Base-by-base conservation (phyloP, 805 yeast species). In the Candida endomychidarum region DNA sequence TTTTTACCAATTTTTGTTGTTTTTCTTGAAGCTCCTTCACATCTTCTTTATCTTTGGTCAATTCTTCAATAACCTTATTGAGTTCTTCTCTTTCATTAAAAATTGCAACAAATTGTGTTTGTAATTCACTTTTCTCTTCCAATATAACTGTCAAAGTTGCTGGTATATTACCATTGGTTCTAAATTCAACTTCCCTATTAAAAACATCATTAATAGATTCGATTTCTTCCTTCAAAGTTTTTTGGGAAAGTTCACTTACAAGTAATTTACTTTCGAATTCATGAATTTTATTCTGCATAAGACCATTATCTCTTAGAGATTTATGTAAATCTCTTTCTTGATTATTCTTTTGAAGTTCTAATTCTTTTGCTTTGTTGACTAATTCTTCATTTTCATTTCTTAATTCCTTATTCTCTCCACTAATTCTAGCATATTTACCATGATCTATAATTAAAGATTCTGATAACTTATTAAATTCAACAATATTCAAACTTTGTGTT, bases 331-430 rank as follows among this genome's bases (percentile, higher is more conserved):
- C 32, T n/a, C 5, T 16, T 25, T 16, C 25, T n/a, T 14, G 14
- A 3, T 15, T 12, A 35, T 8, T 9, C 14, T 16, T 3, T 10
- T 20, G 14, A 20, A 24, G 18, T 26, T 25, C 38, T 19, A 10
- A 25, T 9, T 15, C 21, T 15, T 11, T 10, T 15, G 7, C 16
- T 26, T 12, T 5, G n/a, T n/a, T n/a, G n/a, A n/a, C n/a, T n/a
- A 5, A 5, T 11, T 33, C 21, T 18, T 34, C 26, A 30, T 29
- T 38, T 36, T 37, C 42, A 3, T 37, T 33, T 11, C 42, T 46
- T 24, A 42, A 37, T 17, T 47, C 43, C 16, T 33, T 29, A 27
- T 36, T 41, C 25, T 42, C 46, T n/a, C 26, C 16, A 4, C 4
- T 19, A 11, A 25, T 3, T 11, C n/a, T 18, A 3, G n/a, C 2